Conservation (phyloP, 352 stramenopile species). For the Phytophthora chlamydospora region DNA sequence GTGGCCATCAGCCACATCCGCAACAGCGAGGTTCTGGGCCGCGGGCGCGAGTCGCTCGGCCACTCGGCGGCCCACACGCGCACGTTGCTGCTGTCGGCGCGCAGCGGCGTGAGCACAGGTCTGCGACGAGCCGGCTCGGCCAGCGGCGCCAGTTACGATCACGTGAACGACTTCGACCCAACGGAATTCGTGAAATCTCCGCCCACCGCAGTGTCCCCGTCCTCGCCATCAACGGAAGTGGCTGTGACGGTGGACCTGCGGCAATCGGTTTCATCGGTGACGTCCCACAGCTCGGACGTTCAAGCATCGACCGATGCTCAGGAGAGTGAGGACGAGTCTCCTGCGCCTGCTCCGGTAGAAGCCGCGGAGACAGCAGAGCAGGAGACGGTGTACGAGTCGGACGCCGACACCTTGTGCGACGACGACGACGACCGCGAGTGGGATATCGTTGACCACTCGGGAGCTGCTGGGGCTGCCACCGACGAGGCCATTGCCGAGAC, state of each 20-base stretch:
- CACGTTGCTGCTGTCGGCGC: constrained; percentile 46
- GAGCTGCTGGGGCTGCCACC: constrained; percentile 9
- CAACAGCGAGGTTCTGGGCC: constrained; percentile 48
- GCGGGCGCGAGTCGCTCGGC: constrained; percentile 60
- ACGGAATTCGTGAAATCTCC: constrained; percentile 31
- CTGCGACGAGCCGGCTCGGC: constrained; percentile 50
- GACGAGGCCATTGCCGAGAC: constrained; percentile 41
- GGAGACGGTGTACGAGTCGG: constrained; percentile 51
- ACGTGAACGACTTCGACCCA: constrained; percentile 20
- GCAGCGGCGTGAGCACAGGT: constrained; percentile 52
- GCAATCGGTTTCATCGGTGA: constrained; percentile 17
- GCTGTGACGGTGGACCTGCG: constrained; percentile 41
- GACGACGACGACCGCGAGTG: constrained; percentile 58
- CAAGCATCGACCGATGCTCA: constrained; percentile 9
- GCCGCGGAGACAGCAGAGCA: constrained; percentile 14
- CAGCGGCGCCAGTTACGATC: constrained; percentile 26
- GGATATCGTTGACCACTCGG: constrained; percentile 47
- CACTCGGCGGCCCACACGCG: constrained; percentile 55
- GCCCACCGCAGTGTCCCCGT: constrained; percentile 14
- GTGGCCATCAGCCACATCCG: constrained; percentile 44
- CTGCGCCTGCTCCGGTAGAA: constrained; percentile 18
- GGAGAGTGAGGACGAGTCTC: constrained; percentile 26
- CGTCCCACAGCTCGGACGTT: constrained; percentile 3
- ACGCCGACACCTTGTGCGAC: constrained; percentile 70
- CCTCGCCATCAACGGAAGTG: constrained; percentile 32